Evolutionary conservation across 345 rosid genomes (phyloP), one percentile per base, ranked within the genome.

Genomic region (Excoecaria agallocha): DNA sequence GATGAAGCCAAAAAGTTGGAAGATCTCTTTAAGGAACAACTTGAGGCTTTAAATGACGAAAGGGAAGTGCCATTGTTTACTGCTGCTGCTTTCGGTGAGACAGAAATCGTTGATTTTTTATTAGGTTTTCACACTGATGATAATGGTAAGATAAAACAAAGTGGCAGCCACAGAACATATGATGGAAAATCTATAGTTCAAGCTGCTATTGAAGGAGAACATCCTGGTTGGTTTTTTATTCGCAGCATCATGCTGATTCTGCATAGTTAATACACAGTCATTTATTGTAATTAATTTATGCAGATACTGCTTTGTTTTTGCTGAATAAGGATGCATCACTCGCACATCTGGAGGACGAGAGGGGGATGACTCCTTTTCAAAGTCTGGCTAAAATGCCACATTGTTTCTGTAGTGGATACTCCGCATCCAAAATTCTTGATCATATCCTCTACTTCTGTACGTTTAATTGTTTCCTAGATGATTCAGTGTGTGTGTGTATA

Each of bases 131-230:
- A 30, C 30, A 30, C 30, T 30, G 30, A 2, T 30, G 2, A 30
- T 30, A 2, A 30, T 0, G 30, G 30, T 30, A 51, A 13, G 6
- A 13, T 2, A 20, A 57, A 19, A 60, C 13, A 15, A 20, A 25
- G 7, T 17, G 6, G 12, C 12, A 25, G 12, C 4, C 5, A 3
- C 13, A 60, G 39, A 35, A 30, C 3, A 25, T 9, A 11, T 25
- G 82, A 83, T 61, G 9, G 41, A 15, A n/a, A 76, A 55, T 74
- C 70, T 24, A 71, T 83, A 57, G 80, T 83, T 64, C 82, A 81
- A 41, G 66, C 61, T 37, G 69, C 85, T 8, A 73, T 81, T 54
- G 61, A 81, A 10, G 69, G 81, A 25, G 76, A 75, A 30, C 78
- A 84, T 56, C 69, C 45, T 16, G 82, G 83, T 83, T n/a, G 50